Conservation (phyloP, 305 asterid genomes). For the Fraxinus albicans region DNA sequence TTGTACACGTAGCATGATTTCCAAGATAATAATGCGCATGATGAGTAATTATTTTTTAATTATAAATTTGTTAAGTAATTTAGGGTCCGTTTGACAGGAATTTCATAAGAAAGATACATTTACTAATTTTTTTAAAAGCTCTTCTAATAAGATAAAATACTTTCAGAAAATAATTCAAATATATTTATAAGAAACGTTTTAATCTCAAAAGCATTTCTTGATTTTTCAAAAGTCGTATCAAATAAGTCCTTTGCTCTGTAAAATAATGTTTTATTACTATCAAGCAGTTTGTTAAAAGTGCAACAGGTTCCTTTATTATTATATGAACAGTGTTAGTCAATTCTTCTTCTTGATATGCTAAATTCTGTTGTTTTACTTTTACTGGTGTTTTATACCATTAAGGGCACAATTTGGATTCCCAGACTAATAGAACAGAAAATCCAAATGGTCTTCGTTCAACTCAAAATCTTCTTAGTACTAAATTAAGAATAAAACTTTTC, state of each 20-base stretch:
- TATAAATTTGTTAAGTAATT: neutral
- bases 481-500: neutral
- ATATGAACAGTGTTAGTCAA: neutral
- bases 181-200: no score
- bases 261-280: neutral
- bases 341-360: neutral
- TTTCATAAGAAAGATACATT: no score
- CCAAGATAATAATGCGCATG: neutral
- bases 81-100: neutral
- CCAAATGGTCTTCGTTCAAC: neutral
- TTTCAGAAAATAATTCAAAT: no score
- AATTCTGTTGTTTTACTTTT: neutral
- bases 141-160: no score
- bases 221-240: no score
- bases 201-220: no score
- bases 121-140: no score
- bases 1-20: neutral
- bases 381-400: neutral
- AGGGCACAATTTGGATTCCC: neutral
- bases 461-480: neutral
- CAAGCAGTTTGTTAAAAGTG: neutral
- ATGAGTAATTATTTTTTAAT: neutral
- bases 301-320: neutral
- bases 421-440: neutral
- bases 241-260: neutral